phyloP scores from a whole-genome alignment of 73 alveolate species.

The Tetrahymena borealis region DNA sequence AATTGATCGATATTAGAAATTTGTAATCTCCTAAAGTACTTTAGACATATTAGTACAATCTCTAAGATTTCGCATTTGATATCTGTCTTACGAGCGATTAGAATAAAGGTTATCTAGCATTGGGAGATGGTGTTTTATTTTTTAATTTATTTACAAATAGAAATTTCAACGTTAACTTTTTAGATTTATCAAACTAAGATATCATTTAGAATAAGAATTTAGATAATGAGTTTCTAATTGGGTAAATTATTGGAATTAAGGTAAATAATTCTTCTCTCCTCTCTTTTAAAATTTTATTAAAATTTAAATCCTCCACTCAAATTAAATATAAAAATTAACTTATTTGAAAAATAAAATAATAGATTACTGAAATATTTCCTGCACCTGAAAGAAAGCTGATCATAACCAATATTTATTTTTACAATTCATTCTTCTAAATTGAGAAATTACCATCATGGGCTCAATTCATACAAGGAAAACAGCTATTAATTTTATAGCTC shows the following conservation, averaged over 20 bases:
- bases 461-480: neutral
- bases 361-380: neutral
- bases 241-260: neutral
- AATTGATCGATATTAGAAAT: neutral
- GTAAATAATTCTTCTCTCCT: neutral
- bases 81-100: neutral
- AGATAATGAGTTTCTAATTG: neutral
- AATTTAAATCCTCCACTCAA: neutral
- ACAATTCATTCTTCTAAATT: neutral
- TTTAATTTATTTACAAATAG: neutral
- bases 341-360: neutral
- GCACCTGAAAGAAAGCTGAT: neutral
- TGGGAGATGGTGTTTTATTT: neutral
- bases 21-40: neutral
- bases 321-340: neutral
- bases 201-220: neutral
- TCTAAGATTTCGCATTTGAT: neutral
- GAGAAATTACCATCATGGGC: neutral
- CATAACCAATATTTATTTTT: neutral
- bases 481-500: neutral
- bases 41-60: neutral
- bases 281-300: neutral
- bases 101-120: neutral
- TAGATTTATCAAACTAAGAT: neutral
- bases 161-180: neutral